Percentiles rank a stretch among this genome's conserved stretches.
phyloP scores from a whole-genome alignment of 2,329 filamentous ascomycete genomes.

The Lachnellula cervina region DNA sequence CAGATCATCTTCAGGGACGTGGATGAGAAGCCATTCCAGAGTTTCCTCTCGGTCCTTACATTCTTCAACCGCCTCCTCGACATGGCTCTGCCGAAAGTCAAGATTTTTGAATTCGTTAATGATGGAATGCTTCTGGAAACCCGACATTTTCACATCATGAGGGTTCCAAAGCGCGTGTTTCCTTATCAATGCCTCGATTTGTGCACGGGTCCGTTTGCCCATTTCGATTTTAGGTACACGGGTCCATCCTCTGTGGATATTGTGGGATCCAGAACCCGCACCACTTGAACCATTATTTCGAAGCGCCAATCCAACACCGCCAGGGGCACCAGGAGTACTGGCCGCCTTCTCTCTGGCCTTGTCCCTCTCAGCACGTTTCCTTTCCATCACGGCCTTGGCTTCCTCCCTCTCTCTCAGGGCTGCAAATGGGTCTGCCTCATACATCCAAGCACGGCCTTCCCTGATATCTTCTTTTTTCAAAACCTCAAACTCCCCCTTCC shows the following conservation, averaged over 20 bases:
- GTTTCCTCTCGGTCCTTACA: conserved; percentile 92
- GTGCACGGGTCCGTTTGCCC: conserved; percentile 71
- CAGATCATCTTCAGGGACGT: conserved; percentile 96
- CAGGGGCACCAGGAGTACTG: conserved; percentile 55
- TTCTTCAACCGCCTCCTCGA: conserved; percentile 78
- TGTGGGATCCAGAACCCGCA: conserved; percentile 30
- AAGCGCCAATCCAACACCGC: conserved; percentile 41
- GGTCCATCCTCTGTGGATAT: conserved; percentile 67
- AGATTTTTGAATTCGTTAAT: conserved; percentile 70
- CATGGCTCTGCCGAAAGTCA: conserved; percentile 84
- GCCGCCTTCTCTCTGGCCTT: conserved; percentile 64
- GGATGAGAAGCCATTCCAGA: conserved; percentile 91
- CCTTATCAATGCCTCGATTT: conserved; percentile 76
- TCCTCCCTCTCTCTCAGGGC: conserved; percentile 75
- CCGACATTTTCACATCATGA: conserved; percentile 61
- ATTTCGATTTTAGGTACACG: conserved; percentile 88
- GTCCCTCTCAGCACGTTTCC: conserved; percentile 69
- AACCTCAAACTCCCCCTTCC: conserved; percentile 80
- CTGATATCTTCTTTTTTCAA: conserved; percentile 78
- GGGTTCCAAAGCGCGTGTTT: conserved; percentile 83
- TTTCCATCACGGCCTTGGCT: conserved; percentile 68
- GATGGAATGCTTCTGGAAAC: conserved; percentile 52
- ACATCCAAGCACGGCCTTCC: conserved; percentile 81
- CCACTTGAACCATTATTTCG: conserved; percentile 40
- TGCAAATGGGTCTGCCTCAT: conserved; percentile 90